phyloP scores from a whole-genome alignment of 345 rosid genomes.

The Isatis tinctoria region DNA sequence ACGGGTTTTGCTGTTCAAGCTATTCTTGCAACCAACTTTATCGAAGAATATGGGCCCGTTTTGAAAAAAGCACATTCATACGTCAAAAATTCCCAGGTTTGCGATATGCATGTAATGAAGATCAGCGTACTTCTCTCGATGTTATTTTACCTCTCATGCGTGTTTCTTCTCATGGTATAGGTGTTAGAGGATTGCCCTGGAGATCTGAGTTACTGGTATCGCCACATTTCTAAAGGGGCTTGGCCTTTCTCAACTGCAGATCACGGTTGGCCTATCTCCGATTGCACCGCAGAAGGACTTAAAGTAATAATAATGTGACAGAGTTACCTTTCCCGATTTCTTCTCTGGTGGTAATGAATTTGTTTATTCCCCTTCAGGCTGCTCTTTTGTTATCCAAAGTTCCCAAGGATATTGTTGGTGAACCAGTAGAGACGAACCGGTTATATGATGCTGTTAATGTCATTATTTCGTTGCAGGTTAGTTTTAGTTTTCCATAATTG shows the following conservation, averaged over 20 bases:
- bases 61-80: slow-evolving; percentile 64
- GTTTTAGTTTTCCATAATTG: slow-evolving; percentile 7
- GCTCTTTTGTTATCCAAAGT: slow-evolving; percentile 65
- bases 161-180: slow-evolving; percentile 37
- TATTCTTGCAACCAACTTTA: slow-evolving; percentile 61
- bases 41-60: slow-evolving; percentile 63
- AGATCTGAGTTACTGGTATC: slow-evolving; percentile 75
- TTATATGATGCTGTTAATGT: slow-evolving; percentile 86
- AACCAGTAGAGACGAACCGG: slow-evolving; percentile 53
- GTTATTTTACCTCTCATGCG: neutral
- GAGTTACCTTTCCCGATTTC: neutral
- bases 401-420: slow-evolving; percentile 74
- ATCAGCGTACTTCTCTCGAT: slow-evolving; percentile 12
- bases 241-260: slow-evolving; percentile 98
- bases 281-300: slow-evolving; percentile 90
- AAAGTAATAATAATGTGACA: slow-evolving; percentile 47
- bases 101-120: neutral
- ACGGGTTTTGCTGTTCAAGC: slow-evolving; percentile 87
- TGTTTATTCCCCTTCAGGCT: slow-evolving; percentile 46
- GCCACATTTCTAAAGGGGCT: slow-evolving; percentile 98
- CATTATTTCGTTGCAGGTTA: slow-evolving; percentile 85
- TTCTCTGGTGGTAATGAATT: slow-evolving; percentile 20
- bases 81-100: slow-evolving; percentile 76
- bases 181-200: slow-evolving; percentile 83
- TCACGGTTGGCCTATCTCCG: slow-evolving; percentile 99